phyloP scores from a whole-genome alignment of 2,329 filamentous ascomycete genomes.

The Trichoderma pleuroti region DNA sequence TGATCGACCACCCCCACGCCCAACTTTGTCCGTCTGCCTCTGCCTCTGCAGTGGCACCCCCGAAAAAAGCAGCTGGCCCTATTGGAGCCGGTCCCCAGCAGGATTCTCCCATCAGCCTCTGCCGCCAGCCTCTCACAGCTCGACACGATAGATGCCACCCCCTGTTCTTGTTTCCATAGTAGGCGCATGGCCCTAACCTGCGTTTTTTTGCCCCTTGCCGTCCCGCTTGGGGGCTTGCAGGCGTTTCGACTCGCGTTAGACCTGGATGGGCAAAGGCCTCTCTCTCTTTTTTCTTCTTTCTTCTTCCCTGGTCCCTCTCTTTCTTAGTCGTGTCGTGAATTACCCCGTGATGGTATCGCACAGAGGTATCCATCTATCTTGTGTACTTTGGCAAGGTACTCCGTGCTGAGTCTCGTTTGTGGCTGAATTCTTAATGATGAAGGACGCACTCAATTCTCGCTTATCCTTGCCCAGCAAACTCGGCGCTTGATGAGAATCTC shows the following conservation, averaged over 20 bases:
- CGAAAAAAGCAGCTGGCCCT: background rate
- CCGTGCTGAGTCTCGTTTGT: background rate
- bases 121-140: conserved; percentile 32
- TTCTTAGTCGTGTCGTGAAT: background rate
- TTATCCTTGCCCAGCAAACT: background rate
- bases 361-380: background rate
- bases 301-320: background rate
- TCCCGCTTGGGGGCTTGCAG: conserved; percentile 9
- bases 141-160: conserved; percentile 30
- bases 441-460: background rate
- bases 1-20: background rate
- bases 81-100: conserved; percentile 19
- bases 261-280: background rate
- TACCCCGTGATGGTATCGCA: background rate
- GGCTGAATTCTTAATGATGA: background rate
- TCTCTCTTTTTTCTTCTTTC: background rate
- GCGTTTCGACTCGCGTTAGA: background rate
- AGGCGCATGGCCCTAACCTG: conserved; percentile 8
- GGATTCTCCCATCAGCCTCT: conserved; percentile 22
- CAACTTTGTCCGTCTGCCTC: background rate
- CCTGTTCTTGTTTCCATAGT: conserved; percentile 9
- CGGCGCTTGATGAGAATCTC: background rate
- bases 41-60: background rate
- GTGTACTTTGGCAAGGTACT: background rate
- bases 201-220: conserved; percentile 11